Evolutionary conservation across 257 asterid genomes (phyloP), one percentile per base, ranked within the genome.

Genomic region (Haberlea rhodopensis): DNA sequence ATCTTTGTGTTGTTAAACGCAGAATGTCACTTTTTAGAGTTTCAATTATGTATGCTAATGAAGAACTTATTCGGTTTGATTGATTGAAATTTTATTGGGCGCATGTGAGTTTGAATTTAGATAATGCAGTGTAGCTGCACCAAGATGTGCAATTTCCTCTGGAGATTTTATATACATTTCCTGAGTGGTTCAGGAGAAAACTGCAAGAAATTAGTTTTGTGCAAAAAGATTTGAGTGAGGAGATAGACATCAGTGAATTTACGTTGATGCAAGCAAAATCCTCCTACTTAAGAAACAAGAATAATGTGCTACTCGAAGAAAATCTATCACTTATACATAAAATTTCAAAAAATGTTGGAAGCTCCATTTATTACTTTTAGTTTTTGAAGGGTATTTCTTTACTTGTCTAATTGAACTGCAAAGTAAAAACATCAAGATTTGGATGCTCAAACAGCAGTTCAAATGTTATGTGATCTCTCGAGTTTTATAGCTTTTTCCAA

Each of bases 11-110:
- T 61, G 32, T n/a, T 28, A 54, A 10, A 31, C 23, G 65, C 59
- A 18, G n/a, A 28, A n/a, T 68, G 58, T 32, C 37, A 25, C 69
- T 68, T 71, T 26, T 63, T 66, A 22, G 66, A 22, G 6, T 24
- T 45, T 28, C 45, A 23, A 43, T 58, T 6, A 3, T 55, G 16
- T 8, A 15, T 62, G 71, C 62, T 60, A 57, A 51, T 58, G 52
- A 62, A 22, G 11, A 51, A 32, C 13, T 57, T 32, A 52, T 25
- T 8, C 15, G 29, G 2, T 57, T 13, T 9, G 8, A 6, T 22
- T n/a, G n/a, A n/a, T 21, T 21, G 59, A 49, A 49, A 27, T 71
- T 64, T 34, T 48, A 28, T 27, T 56, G 4, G 24, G n/a, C n/a
- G n/a, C n/a, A n/a, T 37, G 3, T 51, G 43, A 54, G 24, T 8